Evolutionary conservation across 2,329 filamentous ascomycete species (phyloP).

Genomic region (Nemania sp.): DNA sequence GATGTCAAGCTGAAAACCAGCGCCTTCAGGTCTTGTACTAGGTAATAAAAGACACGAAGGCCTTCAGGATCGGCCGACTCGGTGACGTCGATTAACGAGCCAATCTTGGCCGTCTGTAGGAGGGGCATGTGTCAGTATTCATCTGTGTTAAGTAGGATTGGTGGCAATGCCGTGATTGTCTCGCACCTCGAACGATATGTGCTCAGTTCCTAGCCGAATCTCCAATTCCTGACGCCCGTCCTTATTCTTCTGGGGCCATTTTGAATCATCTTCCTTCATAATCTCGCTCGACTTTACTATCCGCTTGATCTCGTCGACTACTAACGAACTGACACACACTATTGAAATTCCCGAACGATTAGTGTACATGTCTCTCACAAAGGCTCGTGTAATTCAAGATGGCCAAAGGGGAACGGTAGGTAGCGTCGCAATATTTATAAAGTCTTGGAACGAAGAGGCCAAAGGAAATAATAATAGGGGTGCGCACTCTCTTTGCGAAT

Average conservation of each 20-base stretch:
- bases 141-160: conserved; percentile 12
- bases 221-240: conserved; percentile 97
- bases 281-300: conserved; percentile 98
- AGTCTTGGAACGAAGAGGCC: neutral
- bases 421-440: neutral
- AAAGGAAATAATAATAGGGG: conserved; percentile 12
- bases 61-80: conserved; percentile 97
- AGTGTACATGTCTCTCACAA: neutral
- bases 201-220: conserved; percentile 91
- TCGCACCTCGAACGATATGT: conserved; percentile 94
- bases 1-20: conserved; percentile 96
- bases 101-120: conserved; percentile 92
- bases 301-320: conserved; percentile 94
- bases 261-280: conserved; percentile 97
- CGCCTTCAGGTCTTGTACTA: conserved; percentile 96
- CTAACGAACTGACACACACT: conserved; percentile 96
- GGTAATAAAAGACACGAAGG: conserved; percentile 96
- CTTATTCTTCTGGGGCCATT: conserved; percentile 99
- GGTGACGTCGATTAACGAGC: conserved; percentile 94
- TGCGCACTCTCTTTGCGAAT: conserved; percentile 98
- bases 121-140: conserved; percentile 24
- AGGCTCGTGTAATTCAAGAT: neutral
- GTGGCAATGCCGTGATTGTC: conserved; percentile 7
- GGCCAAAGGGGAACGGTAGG: neutral
- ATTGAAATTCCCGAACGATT: conserved; percentile 21